Evolutionary conservation across 2,329 filamentous ascomycete species (phyloP), one percentile per base, ranked within the genome.

Genomic region (Cladosporium sp.): DNA sequence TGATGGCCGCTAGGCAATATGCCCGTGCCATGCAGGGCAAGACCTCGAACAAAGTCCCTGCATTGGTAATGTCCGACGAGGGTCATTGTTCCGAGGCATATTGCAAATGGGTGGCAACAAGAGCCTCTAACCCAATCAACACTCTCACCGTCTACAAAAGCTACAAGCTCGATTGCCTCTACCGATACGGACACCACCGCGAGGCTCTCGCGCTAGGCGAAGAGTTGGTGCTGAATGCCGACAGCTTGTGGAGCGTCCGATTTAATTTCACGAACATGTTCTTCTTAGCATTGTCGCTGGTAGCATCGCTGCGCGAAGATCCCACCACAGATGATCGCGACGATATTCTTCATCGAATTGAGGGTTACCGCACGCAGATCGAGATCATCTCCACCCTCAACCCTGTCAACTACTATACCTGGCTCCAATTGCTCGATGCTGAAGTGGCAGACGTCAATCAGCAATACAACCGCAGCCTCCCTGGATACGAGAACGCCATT

Each of bases 1-100:
- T 91, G 6, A 79, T 86, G 53, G 77, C 79, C 2, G 74, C 84
- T 3, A 73, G 84, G 43, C 86, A 91, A 62, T 76, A 79, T 19
- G 79, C 77, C 43, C 79, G 85, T 42, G 84, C 87, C 18, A 68
- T 91, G 16, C 85, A 89, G 63, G 87, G 87, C 48, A 91, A 89
- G 65, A 91, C 87, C 0, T 67, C 68, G 9, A 68, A 68, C 2
- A 66, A 70, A 9, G 70, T 77, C 8, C 68, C 82, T 0, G 61
- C 72, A 0, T 72, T 77, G 15, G 74, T 90, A 9, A 78, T 91
- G 72, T 79, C 75, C 35, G 86, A 91, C 56, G 73, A 80, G n/a
- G 74, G 80, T 38, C 86, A 91, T 60, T 75, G 79, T 49, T 74
- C 79, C 1, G 57, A 65, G 1, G 65, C 83, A 76, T 76, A 76